Evolutionary conservation across 2,329 filamentous ascomycete species (phyloP).

Genomic region (Fusarium bactridioides): DNA sequence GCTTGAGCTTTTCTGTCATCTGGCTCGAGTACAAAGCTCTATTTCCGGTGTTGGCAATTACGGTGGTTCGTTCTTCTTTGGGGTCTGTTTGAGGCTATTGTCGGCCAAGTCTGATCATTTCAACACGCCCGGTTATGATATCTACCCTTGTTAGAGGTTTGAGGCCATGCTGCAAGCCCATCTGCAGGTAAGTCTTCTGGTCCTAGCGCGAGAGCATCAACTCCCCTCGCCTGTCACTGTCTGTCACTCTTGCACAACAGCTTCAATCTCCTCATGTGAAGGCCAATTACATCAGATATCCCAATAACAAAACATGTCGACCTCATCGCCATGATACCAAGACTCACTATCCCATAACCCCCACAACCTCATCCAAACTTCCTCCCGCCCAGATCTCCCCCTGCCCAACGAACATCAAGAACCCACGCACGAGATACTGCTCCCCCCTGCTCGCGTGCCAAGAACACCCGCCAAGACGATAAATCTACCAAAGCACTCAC

Average conservation of each 20-base stretch:
- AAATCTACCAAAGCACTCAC: neutral
- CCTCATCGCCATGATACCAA: neutral
- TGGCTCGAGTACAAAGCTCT: neutral
- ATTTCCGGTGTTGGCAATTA: neutral
- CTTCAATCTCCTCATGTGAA: too few species aligned
- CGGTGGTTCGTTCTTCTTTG: neutral
- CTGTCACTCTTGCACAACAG: neutral
- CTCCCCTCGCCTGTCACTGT: neutral
- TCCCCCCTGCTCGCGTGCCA: slow-evolving; percentile 17
- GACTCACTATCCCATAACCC: neutral
- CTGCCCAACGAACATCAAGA: slow-evolving; percentile 29
- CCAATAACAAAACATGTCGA: fast-evolving
- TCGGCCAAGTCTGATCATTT: neutral
- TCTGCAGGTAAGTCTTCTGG: neutral
- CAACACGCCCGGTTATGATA: fast-evolving
- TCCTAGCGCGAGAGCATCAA: neutral
- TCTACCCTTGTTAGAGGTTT: fast-evolving
- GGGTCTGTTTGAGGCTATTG: neutral
- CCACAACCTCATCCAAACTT: neutral
- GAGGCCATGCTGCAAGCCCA: neutral
- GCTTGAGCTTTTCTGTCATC: neutral
- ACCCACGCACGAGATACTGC: slow-evolving; percentile 14
- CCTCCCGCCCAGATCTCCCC: neutral
- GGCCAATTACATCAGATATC: fast-evolving
- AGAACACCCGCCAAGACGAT: slow-evolving; percentile 23